Evolutionary conservation across 1,139 yeast genomes (phyloP), one percentile per base, ranked within the genome.

Genomic region (Debaryomyces nepalensis): DNA sequence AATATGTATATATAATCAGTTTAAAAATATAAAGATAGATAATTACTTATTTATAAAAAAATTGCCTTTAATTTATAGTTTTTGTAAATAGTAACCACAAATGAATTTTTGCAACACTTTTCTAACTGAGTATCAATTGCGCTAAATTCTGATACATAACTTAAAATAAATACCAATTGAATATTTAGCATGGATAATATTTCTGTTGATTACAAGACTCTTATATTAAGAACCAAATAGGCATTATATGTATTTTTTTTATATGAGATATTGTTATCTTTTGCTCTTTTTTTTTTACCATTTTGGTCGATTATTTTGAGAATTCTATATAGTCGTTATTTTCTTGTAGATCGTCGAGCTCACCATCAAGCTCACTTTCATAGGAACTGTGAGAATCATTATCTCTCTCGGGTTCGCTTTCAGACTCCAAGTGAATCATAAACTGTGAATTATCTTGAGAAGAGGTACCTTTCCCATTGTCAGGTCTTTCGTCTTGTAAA

Each of bases 271-370:
- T 20, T 31, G 16, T 10, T 24, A 15, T 22, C 11, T 24, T 15
- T 33, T 20, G 33, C 5, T 15, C 11, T 7, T 16, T 5, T 26
- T 26, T 20, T 36, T 29, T 19, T 38, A 46, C 3, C 39, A 39
- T 32, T 50, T 41, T 7, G 29, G 18, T 14, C 12, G 29, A 20
- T 21, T 20, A 12, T 10, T 11, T n/a, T 41, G 11, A 32, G 36
- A 57, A 42, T 18, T 47, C 49, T 18, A 64, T 57, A 39, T 49
- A 64, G 41, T 63, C 68, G 14, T 46, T 50, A 38, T 61, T 61
- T 15, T 51, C 57, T 40, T 68, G 71, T 33, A 70, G 65, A 5
- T 64, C 73, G 21, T 70, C 72, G 2, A 27, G 32, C 16, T 27
- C 32, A 15, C 18, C 15, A 58, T 27, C 26, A 10, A 16, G 18